Evolutionary conservation across 1,284 basidiomycete genomes (phyloP).

Genomic region (Irpex rosettiformis): DNA sequence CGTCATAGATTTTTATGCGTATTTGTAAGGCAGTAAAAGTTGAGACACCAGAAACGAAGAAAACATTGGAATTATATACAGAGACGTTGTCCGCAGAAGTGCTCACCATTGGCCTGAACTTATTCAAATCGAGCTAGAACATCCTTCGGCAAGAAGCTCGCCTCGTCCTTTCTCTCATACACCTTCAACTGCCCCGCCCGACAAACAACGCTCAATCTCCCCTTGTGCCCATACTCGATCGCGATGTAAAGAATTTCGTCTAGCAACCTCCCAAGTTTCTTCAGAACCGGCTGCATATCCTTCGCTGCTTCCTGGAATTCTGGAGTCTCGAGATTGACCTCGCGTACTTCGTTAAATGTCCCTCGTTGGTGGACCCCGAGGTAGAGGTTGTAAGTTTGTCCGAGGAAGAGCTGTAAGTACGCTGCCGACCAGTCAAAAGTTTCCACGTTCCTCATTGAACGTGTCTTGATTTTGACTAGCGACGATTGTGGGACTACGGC

Average conservation of each 20-base stretch:
- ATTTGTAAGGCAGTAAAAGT: no score
- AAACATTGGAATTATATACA: no score
- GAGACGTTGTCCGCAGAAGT: no score
- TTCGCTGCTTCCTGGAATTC: conserved; percentile 1
- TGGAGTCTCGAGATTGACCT: conserved; percentile 6
- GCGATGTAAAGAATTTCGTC: conserved; percentile 12
- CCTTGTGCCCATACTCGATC: neutral
- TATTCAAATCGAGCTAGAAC: neutral
- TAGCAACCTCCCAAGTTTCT: conserved; percentile 11
- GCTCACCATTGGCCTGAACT: neutral
- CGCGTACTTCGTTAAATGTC: conserved; percentile 20
- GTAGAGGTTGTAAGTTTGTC: conserved; percentile 35
- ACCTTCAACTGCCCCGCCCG: neutral
- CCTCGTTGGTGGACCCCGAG: conserved; percentile 34
- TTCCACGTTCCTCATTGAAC: conserved; percentile 20
- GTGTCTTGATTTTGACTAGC: conserved; percentile 39
- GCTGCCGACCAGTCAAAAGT: conserved; percentile 34
- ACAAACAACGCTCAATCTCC: neutral
- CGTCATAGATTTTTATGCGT: no score
- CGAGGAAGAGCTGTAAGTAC: conserved; percentile 39
- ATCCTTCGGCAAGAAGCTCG: neutral
- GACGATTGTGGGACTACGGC: conserved; percentile 31
- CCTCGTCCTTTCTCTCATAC: neutral
- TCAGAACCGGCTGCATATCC: conserved; percentile 11
- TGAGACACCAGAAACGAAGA: no score